Percentiles rank a stretch among this genome's conserved stretches.
Evolutionary conservation across 176 grass and related monocot species (phyloP).

Genomic region (Musa schizocarpa): DNA sequence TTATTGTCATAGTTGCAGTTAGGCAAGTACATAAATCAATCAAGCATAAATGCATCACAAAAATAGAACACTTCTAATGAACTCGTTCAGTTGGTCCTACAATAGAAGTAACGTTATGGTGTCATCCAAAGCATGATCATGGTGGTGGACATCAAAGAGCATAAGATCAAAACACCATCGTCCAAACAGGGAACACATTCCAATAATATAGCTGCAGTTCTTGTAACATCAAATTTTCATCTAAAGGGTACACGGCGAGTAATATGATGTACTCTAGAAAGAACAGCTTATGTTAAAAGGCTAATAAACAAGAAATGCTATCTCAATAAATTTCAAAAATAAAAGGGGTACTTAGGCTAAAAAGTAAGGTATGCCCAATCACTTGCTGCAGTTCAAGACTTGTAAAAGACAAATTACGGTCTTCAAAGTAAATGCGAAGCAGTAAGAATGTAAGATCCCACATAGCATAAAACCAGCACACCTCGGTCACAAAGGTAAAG

Average conservation of each 20-base stretch:
- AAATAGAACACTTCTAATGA: not conserved
- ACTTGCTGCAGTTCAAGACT: conserved; percentile 3
- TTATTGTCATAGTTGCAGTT: not conserved
- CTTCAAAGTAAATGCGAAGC: conserved; percentile 9
- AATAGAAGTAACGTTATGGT: too few species aligned
- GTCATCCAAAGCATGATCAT: too few species aligned
- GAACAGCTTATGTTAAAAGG: too few species aligned
- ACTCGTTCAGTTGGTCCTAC: too few species aligned
- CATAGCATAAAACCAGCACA: conserved; percentile 1
- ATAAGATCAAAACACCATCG: too few species aligned
- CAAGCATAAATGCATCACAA: not conserved
- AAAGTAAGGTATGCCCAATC: not conserved
- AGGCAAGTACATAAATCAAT: not conserved
- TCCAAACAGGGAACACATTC: too few species aligned
- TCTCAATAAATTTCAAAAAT: not conserved
- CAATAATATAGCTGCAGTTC: too few species aligned
- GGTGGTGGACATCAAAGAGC: too few species aligned
- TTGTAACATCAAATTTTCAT: too few species aligned
- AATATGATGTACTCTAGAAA: too few species aligned
- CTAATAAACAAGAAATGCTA: not conserved
- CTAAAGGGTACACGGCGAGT: too few species aligned
- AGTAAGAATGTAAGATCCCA: conserved; percentile 2
- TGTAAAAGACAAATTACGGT: not conserved
- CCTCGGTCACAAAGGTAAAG: conserved; percentile 24
- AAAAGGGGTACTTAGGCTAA: not conserved